phyloP scores from a whole-genome alignment of 176 grass and related monocot species.

The Bolboschoenus planiculmis region DNA sequence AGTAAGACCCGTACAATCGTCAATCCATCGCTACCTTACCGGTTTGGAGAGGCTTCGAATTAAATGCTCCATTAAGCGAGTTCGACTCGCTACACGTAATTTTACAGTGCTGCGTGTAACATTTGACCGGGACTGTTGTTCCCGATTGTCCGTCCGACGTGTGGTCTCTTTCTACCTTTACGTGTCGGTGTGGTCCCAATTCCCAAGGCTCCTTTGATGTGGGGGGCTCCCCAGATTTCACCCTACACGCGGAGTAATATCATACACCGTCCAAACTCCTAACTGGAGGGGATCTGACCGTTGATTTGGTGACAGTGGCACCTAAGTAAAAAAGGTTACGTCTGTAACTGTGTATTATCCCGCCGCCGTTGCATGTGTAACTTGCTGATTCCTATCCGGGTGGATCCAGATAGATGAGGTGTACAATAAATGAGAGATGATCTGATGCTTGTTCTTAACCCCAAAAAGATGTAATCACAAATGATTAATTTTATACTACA shows the following conservation, averaged over 20 bases:
- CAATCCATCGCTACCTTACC: no score
- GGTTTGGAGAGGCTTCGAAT: no score
- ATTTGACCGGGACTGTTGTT: background rate
- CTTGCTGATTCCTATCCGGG: background rate
- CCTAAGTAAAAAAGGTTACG: background rate
- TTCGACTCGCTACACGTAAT: background rate
- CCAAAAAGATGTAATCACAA: background rate
- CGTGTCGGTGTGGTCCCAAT: slow-evolving; percentile 22
- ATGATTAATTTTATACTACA: background rate
- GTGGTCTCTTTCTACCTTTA: slow-evolving; percentile 25
- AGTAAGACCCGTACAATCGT: background rate
- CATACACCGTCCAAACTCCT: background rate
- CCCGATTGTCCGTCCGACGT: slow-evolving; percentile 5
- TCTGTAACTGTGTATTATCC: background rate
- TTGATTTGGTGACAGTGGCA: background rate
- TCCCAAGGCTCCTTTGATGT: background rate
- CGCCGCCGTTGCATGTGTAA: slow-evolving; percentile 6
- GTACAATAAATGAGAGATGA: background rate
- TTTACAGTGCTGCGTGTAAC: background rate
- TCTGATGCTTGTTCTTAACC: background rate
- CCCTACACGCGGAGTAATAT: background rate
- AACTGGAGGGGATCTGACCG: background rate
- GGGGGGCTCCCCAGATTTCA: background rate
- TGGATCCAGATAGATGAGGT: background rate
- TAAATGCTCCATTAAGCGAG: background rate